Conservation (phyloP, 192 early-diverging fungal genomes). For the Coemansia sp. region DNA sequence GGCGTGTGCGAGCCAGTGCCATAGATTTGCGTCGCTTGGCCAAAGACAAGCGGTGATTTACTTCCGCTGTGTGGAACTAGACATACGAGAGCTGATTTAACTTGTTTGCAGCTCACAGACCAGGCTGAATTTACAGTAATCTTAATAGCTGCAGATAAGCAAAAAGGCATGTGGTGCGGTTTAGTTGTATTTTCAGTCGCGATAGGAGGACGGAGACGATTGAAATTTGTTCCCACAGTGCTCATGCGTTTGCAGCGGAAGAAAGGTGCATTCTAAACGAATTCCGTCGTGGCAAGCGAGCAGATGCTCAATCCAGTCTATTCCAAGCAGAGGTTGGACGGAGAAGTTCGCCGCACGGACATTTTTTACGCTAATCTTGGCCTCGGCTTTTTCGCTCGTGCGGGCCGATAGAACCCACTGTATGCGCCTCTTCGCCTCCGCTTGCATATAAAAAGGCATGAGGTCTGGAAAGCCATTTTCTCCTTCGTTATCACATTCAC, state of each 20-base stretch:
- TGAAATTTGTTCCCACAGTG: neutral
- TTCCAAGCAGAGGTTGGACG: neutral
- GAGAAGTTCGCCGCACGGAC: no score
- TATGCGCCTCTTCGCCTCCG: neutral
- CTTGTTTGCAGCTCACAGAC: neutral
- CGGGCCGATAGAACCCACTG: neutral
- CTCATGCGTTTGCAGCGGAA: neutral
- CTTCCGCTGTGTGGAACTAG: neutral
- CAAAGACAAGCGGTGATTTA: neutral
- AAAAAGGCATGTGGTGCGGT: neutral
- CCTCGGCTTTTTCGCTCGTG: slow-evolving; percentile 1
- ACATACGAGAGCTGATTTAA: neutral
- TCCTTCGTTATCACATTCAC: neutral
- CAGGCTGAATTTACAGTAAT: neutral
- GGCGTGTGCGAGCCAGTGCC: neutral
- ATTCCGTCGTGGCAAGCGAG: neutral
- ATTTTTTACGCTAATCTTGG: neutral
- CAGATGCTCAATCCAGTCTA: neutral
- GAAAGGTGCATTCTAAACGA: neutral
- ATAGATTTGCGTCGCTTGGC: neutral
- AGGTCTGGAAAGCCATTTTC: slow-evolving; percentile 1
- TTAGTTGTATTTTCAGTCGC: neutral
- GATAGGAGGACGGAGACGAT: neutral
- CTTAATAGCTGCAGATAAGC: neutral
- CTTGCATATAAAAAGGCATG: slow-evolving; percentile 4